Base-by-base conservation (phyloP, 805 yeast species). In the Candida maesae region DNA sequence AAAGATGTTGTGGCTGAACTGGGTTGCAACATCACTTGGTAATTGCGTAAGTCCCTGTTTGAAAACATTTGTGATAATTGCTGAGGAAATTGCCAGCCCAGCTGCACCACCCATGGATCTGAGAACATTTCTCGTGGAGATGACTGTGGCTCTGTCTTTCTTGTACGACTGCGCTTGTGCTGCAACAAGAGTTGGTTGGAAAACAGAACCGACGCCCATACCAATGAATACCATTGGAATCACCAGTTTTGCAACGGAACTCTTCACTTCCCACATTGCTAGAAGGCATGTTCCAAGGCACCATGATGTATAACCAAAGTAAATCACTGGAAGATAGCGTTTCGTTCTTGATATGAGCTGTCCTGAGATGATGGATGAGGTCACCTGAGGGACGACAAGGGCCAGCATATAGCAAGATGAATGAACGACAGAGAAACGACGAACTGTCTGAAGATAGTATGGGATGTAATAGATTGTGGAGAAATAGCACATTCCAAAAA, bases 91-190 rank as follows among this genome's bases (percentile, higher is more conserved):
- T 1, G 83, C 81, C 27, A 78, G 61, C 0, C 84, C 84, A 20
- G 76, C 60, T 1, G 83, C 70, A n/a, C 81, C 81, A 13, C 84
- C 85, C 42, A 79, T 69, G 3, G 79, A 72, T 40, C 84, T 61
- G 35, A 74, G 50, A 18, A 76, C 76, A 49, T 77, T 78, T 54
- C 84, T 65, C 2, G 79, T 65, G 3, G 80, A 67, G 9, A 78
- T 76, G 12, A 76, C 76, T 11, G 78, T 78, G 0, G 84, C 79
- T 34, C 85, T 57, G 46, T 79, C 83, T 4, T 70, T 63, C 37
- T 70, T 67, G 28, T 78, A 52, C 70, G 81, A 27, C 68, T 67
- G 52, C 1, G 81, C 81, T 10, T 77, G 21, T 5, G 49, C 48
- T 2, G 56, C 54, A 26, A 47, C 42, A 33, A 45, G 33, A 4